Base-by-base conservation (phyloP, 768 basidiomycete species). In the Mycena capillaripes region DNA sequence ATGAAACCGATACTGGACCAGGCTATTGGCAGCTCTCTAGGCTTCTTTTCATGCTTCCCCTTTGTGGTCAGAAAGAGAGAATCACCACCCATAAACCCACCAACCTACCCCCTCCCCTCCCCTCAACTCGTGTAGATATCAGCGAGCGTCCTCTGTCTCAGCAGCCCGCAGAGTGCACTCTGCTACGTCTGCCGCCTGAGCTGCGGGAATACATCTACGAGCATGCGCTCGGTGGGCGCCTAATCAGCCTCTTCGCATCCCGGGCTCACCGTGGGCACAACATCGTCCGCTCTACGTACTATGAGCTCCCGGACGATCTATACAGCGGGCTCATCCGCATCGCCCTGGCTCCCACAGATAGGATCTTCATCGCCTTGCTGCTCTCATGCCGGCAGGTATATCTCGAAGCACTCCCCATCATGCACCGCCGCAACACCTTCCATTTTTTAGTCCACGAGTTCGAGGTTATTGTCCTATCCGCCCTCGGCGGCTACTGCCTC, bases 301-400 rank as follows among this genome's bases (percentile, higher is more conserved):
- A 63, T 36, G 44, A 36, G 25, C 23, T 50, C 50, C 34, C 34
- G 8, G 62, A 38, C 10, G 60, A 53, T 53, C 52, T 53, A 17
- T 4, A 42, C 12, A 42, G 23, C 17, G n/a, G 57, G 25, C 16
- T 27, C 40, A 44, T 9, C n/a, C 10, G 9, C 7, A 23, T 61
- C 29, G 9, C 6, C 3, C 6, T 19, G 9, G 14, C 21, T 11
- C 60, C 44, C 44, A 36, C 36, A 36, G 70, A 71, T 23, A 30
- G 16, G 3, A 23, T 63, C 36, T 8, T 32, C 30, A 44, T 40
- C 11, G 29, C 38, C 4, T 25, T 72, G 19, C 61, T 72, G 1
- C 59, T 42, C 30, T 56, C 66, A 1, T 68, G 71, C 56, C 71
- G 71, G 21, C 53, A 67, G 32, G 30, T 58, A 17, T 72, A 72